Conservation (phyloP, 768 basidiomycete genomes). For the Tephrocybe sp. region DNA sequence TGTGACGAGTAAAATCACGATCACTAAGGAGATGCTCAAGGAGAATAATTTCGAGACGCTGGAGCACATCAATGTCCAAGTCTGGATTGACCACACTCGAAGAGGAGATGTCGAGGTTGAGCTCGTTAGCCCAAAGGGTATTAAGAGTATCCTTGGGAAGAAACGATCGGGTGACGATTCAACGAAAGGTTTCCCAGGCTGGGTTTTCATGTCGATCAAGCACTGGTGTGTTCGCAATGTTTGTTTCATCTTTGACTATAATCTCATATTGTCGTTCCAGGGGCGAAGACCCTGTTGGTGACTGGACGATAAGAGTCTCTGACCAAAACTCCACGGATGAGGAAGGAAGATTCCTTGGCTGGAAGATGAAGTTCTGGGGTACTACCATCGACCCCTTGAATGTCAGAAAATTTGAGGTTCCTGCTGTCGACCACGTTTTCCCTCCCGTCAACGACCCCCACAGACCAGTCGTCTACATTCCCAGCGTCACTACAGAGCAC, state of each 20-base stretch:
- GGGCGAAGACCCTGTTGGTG: conserved; percentile 92
- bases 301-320: conserved; percentile 86
- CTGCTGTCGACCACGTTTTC: conserved; percentile 48
- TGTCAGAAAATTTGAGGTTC: conserved; percentile 60
- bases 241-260: conserved; percentile 10
- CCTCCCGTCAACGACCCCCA: conserved; percentile 41
- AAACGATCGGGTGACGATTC: conserved; percentile 65
- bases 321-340: conserved; percentile 61
- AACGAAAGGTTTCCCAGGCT: conserved; percentile 76
- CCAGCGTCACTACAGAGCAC: conserved; percentile 56
- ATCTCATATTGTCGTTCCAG: conserved; percentile 40
- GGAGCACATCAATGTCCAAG: conserved; percentile 90
- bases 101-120: conserved; percentile 95
- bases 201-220: conserved; percentile 97
- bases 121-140: conserved; percentile 78
- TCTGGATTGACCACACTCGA: conserved; percentile 85
- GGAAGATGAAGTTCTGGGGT: conserved; percentile 94
- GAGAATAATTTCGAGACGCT: conserved; percentile 81
- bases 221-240: conserved; percentile 71
- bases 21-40: conserved; percentile 65
- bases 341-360: conserved; percentile 77
- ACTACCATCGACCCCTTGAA: conserved; percentile 71
- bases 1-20: conserved; percentile 61
- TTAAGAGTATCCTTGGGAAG: conserved; percentile 81
- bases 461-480: conserved; percentile 30